Conservation (phyloP, 306 rosid genomes). For the Lablab purpureus region DNA sequence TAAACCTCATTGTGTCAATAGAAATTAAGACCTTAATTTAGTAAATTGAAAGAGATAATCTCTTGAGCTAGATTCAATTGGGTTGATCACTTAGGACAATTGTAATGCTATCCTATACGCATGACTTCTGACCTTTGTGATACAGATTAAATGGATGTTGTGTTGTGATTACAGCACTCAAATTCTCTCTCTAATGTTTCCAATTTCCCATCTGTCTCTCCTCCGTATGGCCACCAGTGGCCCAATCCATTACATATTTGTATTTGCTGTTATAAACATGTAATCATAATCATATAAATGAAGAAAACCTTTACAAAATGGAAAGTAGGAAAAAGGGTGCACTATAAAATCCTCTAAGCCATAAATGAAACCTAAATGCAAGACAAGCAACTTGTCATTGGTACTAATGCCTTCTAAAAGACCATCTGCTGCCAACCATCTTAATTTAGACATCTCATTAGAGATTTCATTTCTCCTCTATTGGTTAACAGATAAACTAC, state of each 20-base stretch:
- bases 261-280: neutral
- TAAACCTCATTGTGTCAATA: neutral
- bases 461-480: constrained; percentile 25
- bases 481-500: constrained; percentile 17
- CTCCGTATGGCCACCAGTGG: constrained; percentile 67
- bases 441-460: neutral
- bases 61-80: neutral
- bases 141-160: constrained; percentile 63
- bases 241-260: constrained; percentile 56
- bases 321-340: constrained; percentile 27
- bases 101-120: constrained; percentile 42
- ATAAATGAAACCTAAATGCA: neutral
- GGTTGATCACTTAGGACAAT: constrained; percentile 26
- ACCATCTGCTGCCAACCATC: neutral
- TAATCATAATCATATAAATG: neutral
- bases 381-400: constrained; percentile 21
- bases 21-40: neutral
- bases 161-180: constrained; percentile 66
- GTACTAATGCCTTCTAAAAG: neutral
- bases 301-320: constrained; percentile 29
- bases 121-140: constrained; percentile 38
- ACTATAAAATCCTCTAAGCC: constrained; percentile 3
- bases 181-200: constrained; percentile 66
- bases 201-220: constrained; percentile 90
- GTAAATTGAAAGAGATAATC: neutral